phyloP scores from a whole-genome alignment of 2,329 filamentous ascomycete genomes.

The Amesomyces nigricolor region DNA sequence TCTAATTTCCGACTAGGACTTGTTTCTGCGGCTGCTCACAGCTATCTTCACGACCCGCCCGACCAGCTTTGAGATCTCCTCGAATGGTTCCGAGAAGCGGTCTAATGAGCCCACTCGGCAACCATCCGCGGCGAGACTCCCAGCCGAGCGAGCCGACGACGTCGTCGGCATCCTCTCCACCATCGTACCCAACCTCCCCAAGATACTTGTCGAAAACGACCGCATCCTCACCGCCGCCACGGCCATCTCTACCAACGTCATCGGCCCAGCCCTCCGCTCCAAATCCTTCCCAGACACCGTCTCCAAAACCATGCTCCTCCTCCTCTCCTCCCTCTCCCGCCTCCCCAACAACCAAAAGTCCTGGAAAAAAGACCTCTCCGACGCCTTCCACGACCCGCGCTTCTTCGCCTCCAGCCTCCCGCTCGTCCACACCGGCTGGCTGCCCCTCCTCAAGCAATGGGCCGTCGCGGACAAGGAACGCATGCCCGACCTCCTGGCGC shows the following conservation, averaged over 20 bases:
- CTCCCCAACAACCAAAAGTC: conserved; percentile 76
- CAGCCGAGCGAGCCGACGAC: conserved; percentile 58
- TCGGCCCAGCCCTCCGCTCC: conserved; percentile 75
- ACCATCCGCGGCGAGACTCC: conserved; percentile 27
- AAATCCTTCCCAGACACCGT: conserved; percentile 85
- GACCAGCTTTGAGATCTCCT: conserved; percentile 57
- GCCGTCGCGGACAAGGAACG: conserved; percentile 80
- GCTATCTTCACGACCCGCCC: conserved; percentile 92
- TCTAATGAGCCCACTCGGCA: conserved; percentile 33
- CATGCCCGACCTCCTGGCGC: conserved; percentile 71
- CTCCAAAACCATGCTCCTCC: conserved; percentile 60
- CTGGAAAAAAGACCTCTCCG: conserved; percentile 88
- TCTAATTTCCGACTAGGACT: conserved; percentile 53
- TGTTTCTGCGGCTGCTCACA: conserved; percentile 80
- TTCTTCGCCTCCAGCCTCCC: conserved; percentile 70
- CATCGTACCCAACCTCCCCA: conserved; percentile 73
- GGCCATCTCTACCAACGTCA: conserved; percentile 76
- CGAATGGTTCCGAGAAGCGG: conserved; percentile 33
- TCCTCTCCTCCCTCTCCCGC: conserved; percentile 72
- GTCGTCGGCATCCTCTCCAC: conserved; percentile 72
- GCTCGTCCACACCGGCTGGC: conserved; percentile 69
- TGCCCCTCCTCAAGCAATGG: conserved; percentile 81
- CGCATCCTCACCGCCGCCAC: conserved; percentile 71
- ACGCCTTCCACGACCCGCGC: conserved; percentile 83
- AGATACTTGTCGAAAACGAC: conserved; percentile 80